Conservation (phyloP, 2,329 filamentous ascomycete genomes). For the Hypoxylon sp. region DNA sequence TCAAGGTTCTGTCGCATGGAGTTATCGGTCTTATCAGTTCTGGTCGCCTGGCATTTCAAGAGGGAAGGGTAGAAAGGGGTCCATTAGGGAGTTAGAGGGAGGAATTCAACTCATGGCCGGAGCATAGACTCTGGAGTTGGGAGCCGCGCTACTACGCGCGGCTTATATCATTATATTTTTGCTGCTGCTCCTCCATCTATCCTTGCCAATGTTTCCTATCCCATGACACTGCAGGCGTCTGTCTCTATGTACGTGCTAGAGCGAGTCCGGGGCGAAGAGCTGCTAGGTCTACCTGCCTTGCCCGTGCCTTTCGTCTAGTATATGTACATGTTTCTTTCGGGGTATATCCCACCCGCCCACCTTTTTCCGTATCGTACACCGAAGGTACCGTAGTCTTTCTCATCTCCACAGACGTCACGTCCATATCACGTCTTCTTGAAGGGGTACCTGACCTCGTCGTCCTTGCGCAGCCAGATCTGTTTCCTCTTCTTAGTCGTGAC, state of each 20-base stretch:
- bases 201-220: slow-evolving; percentile 10
- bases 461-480: slow-evolving; percentile 88
- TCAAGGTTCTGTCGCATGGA: slow-evolving; percentile 35
- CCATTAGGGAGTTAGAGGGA: slow-evolving; percentile 25
- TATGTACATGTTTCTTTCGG: slow-evolving; percentile 18
- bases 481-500: slow-evolving; percentile 85
- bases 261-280: neutral
- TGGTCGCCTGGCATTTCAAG: slow-evolving; percentile 20
- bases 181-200: slow-evolving; percentile 27
- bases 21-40: slow-evolving; percentile 28
- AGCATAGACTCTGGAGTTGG: slow-evolving; percentile 26
- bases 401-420: neutral
- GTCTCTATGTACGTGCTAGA: slow-evolving; percentile 10
- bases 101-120: slow-evolving; percentile 28
- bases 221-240: slow-evolving; percentile 26
- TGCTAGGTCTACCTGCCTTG: neutral
- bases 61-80: slow-evolving; percentile 25
- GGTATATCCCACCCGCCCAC: slow-evolving; percentile 36
- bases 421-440: slow-evolving; percentile 59
- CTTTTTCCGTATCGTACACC: slow-evolving; percentile 33
- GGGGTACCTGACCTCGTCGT: slow-evolving; percentile 76
- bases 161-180: slow-evolving; percentile 43
- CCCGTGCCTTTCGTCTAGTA: neutral
- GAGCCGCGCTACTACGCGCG: slow-evolving; percentile 26
- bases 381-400: neutral